These are phyloP conservation scores for Flaveria trinervia DNA, from an alignment of 129 eudicot species.

Conservation along the genomic window DNA sequence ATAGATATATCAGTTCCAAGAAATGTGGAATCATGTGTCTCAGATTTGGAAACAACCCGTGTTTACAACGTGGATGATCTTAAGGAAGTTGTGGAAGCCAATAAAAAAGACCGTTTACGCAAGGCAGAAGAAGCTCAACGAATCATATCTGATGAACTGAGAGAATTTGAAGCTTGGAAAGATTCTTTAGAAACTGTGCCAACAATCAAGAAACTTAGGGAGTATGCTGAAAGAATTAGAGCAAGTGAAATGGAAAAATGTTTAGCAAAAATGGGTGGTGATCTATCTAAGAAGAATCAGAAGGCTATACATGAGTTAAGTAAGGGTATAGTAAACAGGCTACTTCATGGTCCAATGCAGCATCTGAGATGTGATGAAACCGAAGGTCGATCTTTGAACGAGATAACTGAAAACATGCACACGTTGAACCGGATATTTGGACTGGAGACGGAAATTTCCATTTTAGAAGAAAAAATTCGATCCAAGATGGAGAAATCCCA, in stretches of 20 bases:
- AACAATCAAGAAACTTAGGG: constrained; percentile 80
- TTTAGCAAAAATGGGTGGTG: constrained; percentile 64
- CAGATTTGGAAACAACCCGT: constrained; percentile 45
- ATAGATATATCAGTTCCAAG: constrained; percentile 84
- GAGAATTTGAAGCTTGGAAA: constrained; percentile 78
- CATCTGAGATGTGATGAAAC: constrained; percentile 77
- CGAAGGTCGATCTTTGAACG: constrained; percentile 51
- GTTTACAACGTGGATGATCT: constrained; percentile 89
- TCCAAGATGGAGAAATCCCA: constrained; percentile 69
- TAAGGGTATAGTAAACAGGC: constrained; percentile 69
- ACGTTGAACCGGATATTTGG: constrained; percentile 74
- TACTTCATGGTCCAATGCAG: constrained; percentile 94
- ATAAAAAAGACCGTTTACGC: constrained; percentile 70
- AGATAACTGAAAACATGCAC: constrained; percentile 80
- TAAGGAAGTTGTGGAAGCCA: constrained; percentile 72
- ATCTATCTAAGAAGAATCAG: constrained; percentile 53
- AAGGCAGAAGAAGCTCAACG: constrained; percentile 79
- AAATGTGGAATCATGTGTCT: constrained; percentile 67
- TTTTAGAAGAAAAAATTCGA: constrained; percentile 69
- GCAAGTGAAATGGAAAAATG: constrained; percentile 81
- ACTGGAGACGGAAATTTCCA: constrained; percentile 62
- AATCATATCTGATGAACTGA: constrained; percentile 68
- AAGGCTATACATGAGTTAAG: constrained; percentile 74
- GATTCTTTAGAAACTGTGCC: constrained; percentile 92
- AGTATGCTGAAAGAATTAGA: constrained; percentile 73